Evolutionary conservation across 345 rosid genomes (phyloP), one percentile per base, ranked within the genome.

Genomic region (Sisymbrium altissimum): DNA sequence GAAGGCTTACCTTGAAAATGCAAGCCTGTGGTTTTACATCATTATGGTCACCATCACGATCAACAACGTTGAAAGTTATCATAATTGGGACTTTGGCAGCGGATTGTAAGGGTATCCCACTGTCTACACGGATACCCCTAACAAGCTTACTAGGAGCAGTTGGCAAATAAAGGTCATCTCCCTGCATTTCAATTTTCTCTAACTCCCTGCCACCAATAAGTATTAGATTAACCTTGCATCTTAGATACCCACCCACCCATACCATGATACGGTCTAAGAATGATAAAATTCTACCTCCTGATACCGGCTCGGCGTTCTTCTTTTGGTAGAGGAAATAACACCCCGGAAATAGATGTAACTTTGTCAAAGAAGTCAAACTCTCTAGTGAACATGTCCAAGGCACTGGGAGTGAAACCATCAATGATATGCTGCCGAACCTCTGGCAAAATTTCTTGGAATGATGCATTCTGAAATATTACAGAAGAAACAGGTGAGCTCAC

Each of bases 1-100:
- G 19, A 50, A 68, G 71, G 59, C 59, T 68, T 78, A 95, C 99
- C 96, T 95, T 95, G 83, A 95, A 95, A 75, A 95, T 95, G 86
- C 98, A 92, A 84, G 96, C 96, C 74, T 95, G 96, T 67, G 98
- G 97, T 74, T 78, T 84, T 71, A 86, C 83, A 62, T 86, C 82
- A 65, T 68, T 81, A 9, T 17, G 81, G 68, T 86, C 89, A 68
- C 97, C 96, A 61, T 83, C 87, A 44, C 91, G 86, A 83, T 95
- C 99, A 66, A 86, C 79, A 71, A 95, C 99, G 79, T 95, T 80
- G 85, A 95, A 95, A 54, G 94, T 84, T 55, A 92, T 88, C 96
- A 95, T 85, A 43, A 95, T 92, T 72, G 99, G 99, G 75, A 95
- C 99, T 80, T 95, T 95, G 33, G 98, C 99, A 4, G 99, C 99